phyloP scores from a whole-genome alignment of 2,329 filamentous ascomycete genomes.

The Fusarium tanahbumbuense region DNA sequence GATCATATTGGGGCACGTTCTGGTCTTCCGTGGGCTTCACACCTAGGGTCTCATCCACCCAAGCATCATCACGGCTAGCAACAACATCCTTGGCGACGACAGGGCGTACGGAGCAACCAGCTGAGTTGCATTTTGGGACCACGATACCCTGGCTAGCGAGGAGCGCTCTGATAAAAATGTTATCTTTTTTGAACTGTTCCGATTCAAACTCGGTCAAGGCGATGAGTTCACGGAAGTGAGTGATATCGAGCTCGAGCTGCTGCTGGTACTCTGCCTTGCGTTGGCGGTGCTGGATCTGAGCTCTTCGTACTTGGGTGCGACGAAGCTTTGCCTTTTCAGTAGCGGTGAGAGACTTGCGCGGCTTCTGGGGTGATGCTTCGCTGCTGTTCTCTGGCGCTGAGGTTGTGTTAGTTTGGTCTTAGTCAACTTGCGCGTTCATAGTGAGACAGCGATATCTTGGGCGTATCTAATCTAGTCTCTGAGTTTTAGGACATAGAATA shows the following conservation, averaged over 20 bases:
- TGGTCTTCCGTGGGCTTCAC: slow-evolving; percentile 4
- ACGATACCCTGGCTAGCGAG: slow-evolving; percentile 47
- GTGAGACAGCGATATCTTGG: slow-evolving; percentile 6
- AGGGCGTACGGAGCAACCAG: slow-evolving; percentile 12
- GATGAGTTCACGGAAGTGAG: slow-evolving; percentile 61
- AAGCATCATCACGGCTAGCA: slow-evolving; percentile 23
- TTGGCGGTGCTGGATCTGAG: slow-evolving; percentile 67
- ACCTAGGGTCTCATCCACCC: slow-evolving; percentile 37
- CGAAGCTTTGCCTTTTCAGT: slow-evolving; percentile 59
- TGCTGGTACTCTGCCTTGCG: slow-evolving; percentile 67
- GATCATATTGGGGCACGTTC: background rate
- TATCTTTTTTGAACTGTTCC: slow-evolving; percentile 54
- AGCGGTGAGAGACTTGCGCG: slow-evolving; percentile 36
- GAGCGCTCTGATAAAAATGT: slow-evolving; percentile 55
- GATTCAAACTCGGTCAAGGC: slow-evolving; percentile 56
- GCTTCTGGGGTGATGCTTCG: slow-evolving; percentile 30
- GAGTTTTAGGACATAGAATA: background rate
- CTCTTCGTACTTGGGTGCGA: slow-evolving; percentile 63
- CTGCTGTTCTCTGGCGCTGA: slow-evolving; percentile 30
- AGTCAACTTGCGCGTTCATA: background rate
- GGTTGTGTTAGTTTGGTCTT: slow-evolving; percentile 18
- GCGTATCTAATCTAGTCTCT: background rate
- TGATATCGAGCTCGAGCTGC: slow-evolving; percentile 64
- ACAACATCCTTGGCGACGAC: background rate
- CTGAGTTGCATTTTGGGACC: slow-evolving; percentile 22